Base-by-base conservation (phyloP, 169 alveolate species). In the Plasmodium cynomolgi region DNA sequence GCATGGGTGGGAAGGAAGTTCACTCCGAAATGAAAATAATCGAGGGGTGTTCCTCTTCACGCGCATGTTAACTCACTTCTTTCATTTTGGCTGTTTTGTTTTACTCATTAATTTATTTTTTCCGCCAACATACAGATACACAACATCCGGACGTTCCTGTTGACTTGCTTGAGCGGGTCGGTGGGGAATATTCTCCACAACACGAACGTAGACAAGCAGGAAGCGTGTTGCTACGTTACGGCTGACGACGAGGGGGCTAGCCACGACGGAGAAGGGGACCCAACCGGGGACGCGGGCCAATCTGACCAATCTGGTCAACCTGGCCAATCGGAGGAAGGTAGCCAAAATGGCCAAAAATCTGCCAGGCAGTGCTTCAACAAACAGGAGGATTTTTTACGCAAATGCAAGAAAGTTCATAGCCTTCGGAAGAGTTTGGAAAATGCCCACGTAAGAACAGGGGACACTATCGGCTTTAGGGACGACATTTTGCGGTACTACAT, bases 121-220 rank as follows among this genome's bases (percentile, higher is more conserved):
- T 7, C 77, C 37, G 33, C 73, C 44, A 34, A 68, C 39, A 0
- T 33, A n/a, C n/a, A 90, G 94, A 81, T 90, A 90, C 90, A 90
- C 56, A 90, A 72, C 33, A 68, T 90, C 54, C 62, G 94, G 31
- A 90, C 94, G 11, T 81, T 90, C 9, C 56, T 90, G 13, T 54
- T 90, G 50, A 90, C 83, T 9, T 80, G 91, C 80, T 9, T 80
- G 34, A 68, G 82, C 23, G 91, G 94, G 8, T 80, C 94, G 13
- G 91, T 90, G n/a, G 91, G 94, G 54, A 80, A 81, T 33, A 15
- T 81, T 26, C 94, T 90, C 83, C 94, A 90, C 56, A 90, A 90
- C 26, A 90, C 90, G 34, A 31, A 58, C 26, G 83, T 90, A 26
- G 94, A 80, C 8, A 33, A 90, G 56, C 73, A 58, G 20, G 68